A percentile compares a stretch with the other conserved stretches of the same genome.
Conservation (phyloP, 768 basidiomycete genomes). For the Plicaturopsis crispa region DNA sequence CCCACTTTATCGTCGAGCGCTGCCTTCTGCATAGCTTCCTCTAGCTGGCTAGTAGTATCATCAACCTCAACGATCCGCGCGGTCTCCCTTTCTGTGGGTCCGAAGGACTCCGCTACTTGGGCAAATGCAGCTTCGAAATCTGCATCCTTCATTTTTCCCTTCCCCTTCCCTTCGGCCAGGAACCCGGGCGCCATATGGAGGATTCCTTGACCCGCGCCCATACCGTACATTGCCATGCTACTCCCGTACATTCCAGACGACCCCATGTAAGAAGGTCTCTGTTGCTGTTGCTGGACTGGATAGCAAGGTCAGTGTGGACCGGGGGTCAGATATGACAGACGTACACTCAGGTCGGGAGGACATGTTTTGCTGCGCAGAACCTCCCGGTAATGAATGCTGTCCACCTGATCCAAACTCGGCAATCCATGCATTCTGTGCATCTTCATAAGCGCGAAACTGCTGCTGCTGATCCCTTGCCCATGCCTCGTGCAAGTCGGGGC, state of each 20-base stretch:
- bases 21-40: constrained; percentile 34
- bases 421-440: constrained; percentile 40
- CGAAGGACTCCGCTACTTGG: constrained; percentile 49
- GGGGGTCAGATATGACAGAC: constrained; percentile 11
- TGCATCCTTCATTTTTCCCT: constrained; percentile 70
- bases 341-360: constrained; percentile 29
- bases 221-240: constrained; percentile 27
- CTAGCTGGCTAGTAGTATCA: constrained; percentile 29
- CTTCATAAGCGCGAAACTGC: constrained; percentile 29
- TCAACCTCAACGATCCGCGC: constrained; percentile 51
- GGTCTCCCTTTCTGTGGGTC: constrained; percentile 28
- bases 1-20: too few relatives aligned
- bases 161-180: constrained; percentile 42
- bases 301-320: not conserved
- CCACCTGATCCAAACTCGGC: constrained; percentile 40
- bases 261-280: constrained; percentile 31
- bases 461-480: constrained; percentile 49
- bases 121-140: constrained; percentile 87
- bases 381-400: constrained; percentile 15
- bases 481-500: constrained; percentile 36
- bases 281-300: constrained; percentile 34
- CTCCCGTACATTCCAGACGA: constrained; percentile 26
- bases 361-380: constrained; percentile 28
- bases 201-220: constrained; percentile 28
- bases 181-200: constrained; percentile 16